Conservation (phyloP, 208 protist genomes). For the Trypanosomatidae sp. region DNA sequence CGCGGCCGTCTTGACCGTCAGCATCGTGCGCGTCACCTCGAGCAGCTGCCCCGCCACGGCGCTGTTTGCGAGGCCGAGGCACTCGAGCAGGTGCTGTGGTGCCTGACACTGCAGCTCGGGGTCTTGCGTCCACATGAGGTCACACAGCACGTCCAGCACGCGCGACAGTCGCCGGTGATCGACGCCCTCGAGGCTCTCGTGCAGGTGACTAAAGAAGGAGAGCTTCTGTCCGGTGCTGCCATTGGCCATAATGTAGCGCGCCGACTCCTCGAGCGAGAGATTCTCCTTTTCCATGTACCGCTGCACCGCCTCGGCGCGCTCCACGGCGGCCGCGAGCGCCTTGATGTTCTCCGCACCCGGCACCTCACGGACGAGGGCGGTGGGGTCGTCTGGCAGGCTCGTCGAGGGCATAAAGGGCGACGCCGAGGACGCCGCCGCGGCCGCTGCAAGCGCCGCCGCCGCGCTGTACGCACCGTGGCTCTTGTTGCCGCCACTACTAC, state of each 20-base stretch:
- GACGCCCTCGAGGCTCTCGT: conserved; percentile 36
- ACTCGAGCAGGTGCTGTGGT: conserved; percentile 34
- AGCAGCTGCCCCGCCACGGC: conserved; percentile 42
- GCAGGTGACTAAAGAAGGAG: conserved; percentile 61
- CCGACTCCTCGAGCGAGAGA: conserved; percentile 66
- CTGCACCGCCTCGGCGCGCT: conserved; percentile 83
- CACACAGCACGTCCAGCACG: conserved; percentile 59
- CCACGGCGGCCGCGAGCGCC: conserved; percentile 61
- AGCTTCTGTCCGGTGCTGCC: conserved; percentile 80
- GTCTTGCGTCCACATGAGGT: conserved; percentile 83
- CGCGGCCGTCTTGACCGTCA: conserved; percentile 64
- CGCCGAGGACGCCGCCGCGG: conserved; percentile 3
- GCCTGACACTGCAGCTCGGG: conserved; percentile 79
- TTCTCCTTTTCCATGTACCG: conserved; percentile 78
- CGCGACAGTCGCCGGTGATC: conserved; percentile 37
- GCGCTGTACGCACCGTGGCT: conserved; percentile 3
- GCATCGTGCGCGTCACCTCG: conserved; percentile 77
- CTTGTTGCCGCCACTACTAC: background rate
- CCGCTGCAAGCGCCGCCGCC: background rate
- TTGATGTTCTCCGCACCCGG: conserved; percentile 81
- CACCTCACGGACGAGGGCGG: conserved; percentile 70
- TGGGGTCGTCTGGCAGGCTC: conserved; percentile 60
- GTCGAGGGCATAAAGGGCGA: conserved; percentile 24
- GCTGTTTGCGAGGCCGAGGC: conserved; percentile 41
- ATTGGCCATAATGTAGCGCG: conserved; percentile 84